Evolutionary conservation across 176 grass and related monocot genomes (phyloP).

Genomic region (Cocos nucifera): DNA sequence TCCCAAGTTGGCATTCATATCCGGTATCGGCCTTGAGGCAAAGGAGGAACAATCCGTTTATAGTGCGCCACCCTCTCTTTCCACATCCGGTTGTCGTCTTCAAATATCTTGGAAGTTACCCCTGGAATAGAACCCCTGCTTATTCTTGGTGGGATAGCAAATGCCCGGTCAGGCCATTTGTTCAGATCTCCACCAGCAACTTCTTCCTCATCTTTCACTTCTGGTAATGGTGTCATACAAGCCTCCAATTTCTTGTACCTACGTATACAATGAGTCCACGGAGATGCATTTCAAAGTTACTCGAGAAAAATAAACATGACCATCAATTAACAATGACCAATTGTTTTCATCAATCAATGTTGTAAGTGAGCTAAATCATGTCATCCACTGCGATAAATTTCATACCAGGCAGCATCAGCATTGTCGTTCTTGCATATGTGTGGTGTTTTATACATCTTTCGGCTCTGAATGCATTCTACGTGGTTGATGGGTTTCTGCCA

Average conservation of each 20-base stretch:
- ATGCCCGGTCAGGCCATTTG: conserved; percentile 80
- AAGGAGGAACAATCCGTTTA: conserved; percentile 40
- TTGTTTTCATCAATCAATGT: too few relatives aligned
- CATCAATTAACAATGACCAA: too few relatives aligned
- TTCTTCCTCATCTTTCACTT: conserved; percentile 61
- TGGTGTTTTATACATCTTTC: conserved; percentile 53
- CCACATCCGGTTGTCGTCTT: conserved; percentile 84
- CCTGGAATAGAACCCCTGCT: conserved; percentile 66
- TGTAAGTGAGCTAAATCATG: too few relatives aligned
- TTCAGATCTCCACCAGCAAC: conserved; percentile 55
- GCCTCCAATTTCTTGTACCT: conserved; percentile 91
- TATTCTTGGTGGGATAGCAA: conserved; percentile 68
- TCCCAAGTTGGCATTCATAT: conserved; percentile 89
- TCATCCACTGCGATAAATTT: neutral
- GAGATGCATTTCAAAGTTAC: too few relatives aligned
- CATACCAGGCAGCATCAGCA: conserved; percentile 73
- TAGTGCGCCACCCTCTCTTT: conserved; percentile 57
- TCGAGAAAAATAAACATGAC: too few relatives aligned
- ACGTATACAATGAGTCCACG: neutral
- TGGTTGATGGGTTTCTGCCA: conserved; percentile 98
- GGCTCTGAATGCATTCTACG: conserved; percentile 45
- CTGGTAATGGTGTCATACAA: conserved; percentile 82
- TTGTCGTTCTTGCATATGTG: conserved; percentile 80
- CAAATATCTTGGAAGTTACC: conserved; percentile 54
- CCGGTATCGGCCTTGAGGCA: conserved; percentile 63